Evolutionary conservation across 805 yeast species (phyloP), one percentile per base, ranked within the genome.

Genomic region (Scheffersomyces lignosus): DNA sequence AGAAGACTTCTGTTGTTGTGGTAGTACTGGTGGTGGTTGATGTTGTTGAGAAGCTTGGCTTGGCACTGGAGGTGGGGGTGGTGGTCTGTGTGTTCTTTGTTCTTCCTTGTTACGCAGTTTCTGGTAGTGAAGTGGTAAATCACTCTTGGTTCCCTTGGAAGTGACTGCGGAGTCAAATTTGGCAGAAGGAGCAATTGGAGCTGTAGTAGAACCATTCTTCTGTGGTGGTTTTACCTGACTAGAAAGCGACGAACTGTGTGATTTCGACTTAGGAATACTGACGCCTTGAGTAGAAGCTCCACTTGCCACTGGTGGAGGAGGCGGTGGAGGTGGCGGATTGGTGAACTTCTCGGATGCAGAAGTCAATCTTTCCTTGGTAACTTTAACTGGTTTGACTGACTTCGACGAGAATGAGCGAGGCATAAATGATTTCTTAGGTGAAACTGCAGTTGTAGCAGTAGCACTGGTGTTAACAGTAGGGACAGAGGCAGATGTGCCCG

Each of bases 41-140:
- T 31, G 34, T 23, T 31, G 13, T 28, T 18, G 17, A 24, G 9
- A 16, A 28, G 18, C 18, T 14, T 9, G 8, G 33, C 22, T 24
- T 15, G 36, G 27, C 3, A 34, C 27, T 7, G 71, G 73, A 3
- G 74, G 73, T 15, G 73, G 72, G 4, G 73, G 73, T 15, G 73
- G 69, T 4, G 71, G 64, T 33, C 72, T 46, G 38, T 64, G 71
- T 4, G 62, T 37, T 33, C 51, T 60, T 29, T 64, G 41, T 12
- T 64, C 69, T 7, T 44, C 48, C 16, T 45, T 49, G 15, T 40
- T 43, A 23, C 64, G 39, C 35, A 45, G 51, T 31, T 56, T 52
- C 6, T 47, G 49, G 38, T 49, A 40, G 16, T 37, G 30, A 26
- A 20, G 24, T 10, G 24, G 24, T 7, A 33, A 10, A 7, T 27